These are phyloP conservation scores for Capsicum chinense DNA, from an alignment of 257 asterid genomes.

Conservation along the genomic window DNA sequence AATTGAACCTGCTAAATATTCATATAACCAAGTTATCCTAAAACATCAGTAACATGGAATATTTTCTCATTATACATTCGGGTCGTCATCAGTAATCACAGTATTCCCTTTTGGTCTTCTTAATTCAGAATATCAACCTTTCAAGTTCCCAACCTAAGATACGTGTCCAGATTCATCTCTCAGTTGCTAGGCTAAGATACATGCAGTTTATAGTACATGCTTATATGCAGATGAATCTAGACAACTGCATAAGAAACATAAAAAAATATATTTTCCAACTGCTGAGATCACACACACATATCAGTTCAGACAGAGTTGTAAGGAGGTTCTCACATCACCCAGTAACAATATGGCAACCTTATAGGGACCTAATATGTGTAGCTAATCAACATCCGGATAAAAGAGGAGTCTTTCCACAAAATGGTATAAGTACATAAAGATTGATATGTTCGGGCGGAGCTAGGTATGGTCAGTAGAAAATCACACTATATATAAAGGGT, in stretches of 20 bases:
- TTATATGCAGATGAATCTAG: neutral
- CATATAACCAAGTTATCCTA: neutral
- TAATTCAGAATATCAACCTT: neutral
- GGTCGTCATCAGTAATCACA: neutral
- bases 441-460: neutral
- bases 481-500: no score
- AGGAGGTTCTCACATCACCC: neutral
- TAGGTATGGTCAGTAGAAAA: no score
- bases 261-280: neutral
- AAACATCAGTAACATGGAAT: neutral
- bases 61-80: neutral
- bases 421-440: neutral
- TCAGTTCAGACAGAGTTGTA: neutral
- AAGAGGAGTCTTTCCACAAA: neutral
- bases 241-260: neutral
- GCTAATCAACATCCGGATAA: neutral
- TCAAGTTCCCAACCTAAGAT: conserved; percentile 2
- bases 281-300: neutral
- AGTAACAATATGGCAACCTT: neutral
- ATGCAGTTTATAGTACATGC: neutral
- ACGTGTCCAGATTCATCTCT: neutral
- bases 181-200: conserved; percentile 12
- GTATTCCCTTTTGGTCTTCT: neutral
- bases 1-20: neutral
- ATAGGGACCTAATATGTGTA: neutral